Conservation (phyloP, 768 basidiomycete species). For the Suillus occidentalis region DNA sequence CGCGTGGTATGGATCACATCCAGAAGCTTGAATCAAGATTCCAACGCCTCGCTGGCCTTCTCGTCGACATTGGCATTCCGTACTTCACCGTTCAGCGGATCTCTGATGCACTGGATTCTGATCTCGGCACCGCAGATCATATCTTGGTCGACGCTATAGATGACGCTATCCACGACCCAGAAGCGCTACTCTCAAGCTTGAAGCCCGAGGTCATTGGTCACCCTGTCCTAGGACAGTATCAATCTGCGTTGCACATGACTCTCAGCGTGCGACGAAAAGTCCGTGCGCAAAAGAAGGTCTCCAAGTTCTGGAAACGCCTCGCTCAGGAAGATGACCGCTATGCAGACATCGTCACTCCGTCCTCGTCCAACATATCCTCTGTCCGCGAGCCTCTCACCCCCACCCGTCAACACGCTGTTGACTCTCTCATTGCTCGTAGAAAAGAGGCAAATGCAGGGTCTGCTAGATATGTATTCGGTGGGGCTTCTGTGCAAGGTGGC, state of each 20-base stretch:
- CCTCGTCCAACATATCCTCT: constrained; percentile 32
- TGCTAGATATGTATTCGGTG: constrained; percentile 24
- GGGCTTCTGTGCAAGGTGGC: constrained; percentile 16
- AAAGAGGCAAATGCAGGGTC: constrained; percentile 13
- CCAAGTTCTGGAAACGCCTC: constrained; percentile 48
- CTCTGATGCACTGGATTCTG: constrained; percentile 20
- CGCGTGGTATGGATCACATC: constrained; percentile 25
- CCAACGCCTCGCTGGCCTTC: constrained; percentile 23
- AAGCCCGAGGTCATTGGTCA: constrained; percentile 35
- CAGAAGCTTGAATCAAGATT: constrained; percentile 27
- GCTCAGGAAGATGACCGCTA: constrained; percentile 34
- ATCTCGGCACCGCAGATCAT: constrained; percentile 38
- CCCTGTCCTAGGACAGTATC: constrained; percentile 43
- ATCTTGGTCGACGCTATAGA: constrained; percentile 45
- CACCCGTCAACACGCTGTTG: constrained; percentile 35
- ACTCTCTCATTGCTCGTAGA: constrained; percentile 35
- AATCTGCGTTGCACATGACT: constrained; percentile 45
- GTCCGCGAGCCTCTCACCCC: constrained; percentile 25
- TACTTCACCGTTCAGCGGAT: constrained; percentile 22
- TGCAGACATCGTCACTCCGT: constrained; percentile 25
- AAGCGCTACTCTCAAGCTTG: constrained; percentile 44
- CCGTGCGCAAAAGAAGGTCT: constrained; percentile 40
- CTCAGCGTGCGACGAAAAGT: constrained; percentile 46
- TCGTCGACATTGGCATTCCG: constrained; percentile 30
- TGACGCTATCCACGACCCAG: constrained; percentile 38